Percentiles rank a stretch among this genome's conserved stretches.
Conservation (phyloP, 1,284 basidiomycete genomes). For the Ustilago lituana region DNA sequence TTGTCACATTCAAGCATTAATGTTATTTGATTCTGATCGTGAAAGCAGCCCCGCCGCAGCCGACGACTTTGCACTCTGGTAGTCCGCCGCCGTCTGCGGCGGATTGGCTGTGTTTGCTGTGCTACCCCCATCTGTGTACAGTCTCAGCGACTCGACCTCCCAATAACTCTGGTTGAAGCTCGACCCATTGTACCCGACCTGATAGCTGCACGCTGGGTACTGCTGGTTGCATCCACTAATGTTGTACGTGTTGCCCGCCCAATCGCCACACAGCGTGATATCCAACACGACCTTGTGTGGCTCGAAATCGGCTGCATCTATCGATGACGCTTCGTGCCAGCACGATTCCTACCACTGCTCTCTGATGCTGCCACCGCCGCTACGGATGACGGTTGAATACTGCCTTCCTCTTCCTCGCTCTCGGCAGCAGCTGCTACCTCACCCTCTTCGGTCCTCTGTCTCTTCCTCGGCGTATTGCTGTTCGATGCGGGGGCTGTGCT, state of each 20-base stretch:
- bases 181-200: slow-evolving; percentile 54
- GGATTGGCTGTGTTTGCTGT: slow-evolving; percentile 42
- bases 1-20: too few relatives aligned
- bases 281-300: slow-evolving; percentile 54
- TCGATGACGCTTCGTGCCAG: slow-evolving; percentile 24
- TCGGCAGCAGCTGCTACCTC: slow-evolving; percentile 24
- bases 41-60: background rate
- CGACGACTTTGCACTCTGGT: slow-evolving; percentile 7
- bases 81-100: slow-evolving; percentile 7
- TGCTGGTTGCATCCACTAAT: slow-evolving; percentile 42
- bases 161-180: slow-evolving; percentile 59
- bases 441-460: slow-evolving; percentile 40
- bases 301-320: slow-evolving; percentile 5
- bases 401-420: slow-evolving; percentile 45
- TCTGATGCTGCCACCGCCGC: background rate
- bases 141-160: slow-evolving; percentile 49
- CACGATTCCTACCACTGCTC: background rate
- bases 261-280: slow-evolving; percentile 63
- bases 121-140: slow-evolving; percentile 52
- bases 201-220: slow-evolving; percentile 51
- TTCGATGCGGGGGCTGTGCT: slow-evolving; percentile 14
- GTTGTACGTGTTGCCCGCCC: slow-evolving; percentile 38
- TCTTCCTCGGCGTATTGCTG: slow-evolving; percentile 43
- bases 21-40: too few relatives aligned
- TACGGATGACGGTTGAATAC: slow-evolving; percentile 22